Conservation (phyloP, 805 yeast genomes). For the Vanderwaltozyma verrucispora region DNA sequence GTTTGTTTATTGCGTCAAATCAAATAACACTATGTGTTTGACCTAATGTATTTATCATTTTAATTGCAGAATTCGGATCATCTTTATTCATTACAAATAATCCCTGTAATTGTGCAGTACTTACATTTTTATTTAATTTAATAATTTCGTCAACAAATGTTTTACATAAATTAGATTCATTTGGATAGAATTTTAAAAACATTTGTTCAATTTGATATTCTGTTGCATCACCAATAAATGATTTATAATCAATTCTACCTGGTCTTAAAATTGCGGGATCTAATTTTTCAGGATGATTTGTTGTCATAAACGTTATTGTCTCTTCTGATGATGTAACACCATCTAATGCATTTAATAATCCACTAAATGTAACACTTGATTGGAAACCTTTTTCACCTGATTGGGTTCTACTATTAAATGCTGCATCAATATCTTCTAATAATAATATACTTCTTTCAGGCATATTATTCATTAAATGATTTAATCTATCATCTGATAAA, state of each 20-base stretch:
- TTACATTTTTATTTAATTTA: constrained; percentile 45
- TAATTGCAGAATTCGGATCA: constrained; percentile 65
- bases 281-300: constrained; percentile 88
- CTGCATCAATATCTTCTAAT: constrained; percentile 93
- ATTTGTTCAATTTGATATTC: constrained; percentile 66
- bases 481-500: constrained; percentile 86
- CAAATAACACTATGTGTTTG: constrained; percentile 12
- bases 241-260: constrained; percentile 84
- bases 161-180: constrained; percentile 42
- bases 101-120: constrained; percentile 95
- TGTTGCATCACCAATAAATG: constrained; percentile 78
- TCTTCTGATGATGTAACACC: constrained; percentile 98
- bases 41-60: constrained; percentile 39
- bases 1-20: no score
- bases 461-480: constrained; percentile 91
- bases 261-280: constrained; percentile 94
- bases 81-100: constrained; percentile 86
- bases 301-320: constrained; percentile 93
- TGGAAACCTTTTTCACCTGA: constrained; percentile 64
- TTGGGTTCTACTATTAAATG: constrained; percentile 76
- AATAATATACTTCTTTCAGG: constrained; percentile 81
- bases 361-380: constrained; percentile 92
- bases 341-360: constrained; percentile 84
- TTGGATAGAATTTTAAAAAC: constrained; percentile 81
- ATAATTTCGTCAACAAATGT: constrained; percentile 34